Percentiles rank a stretch among this genome's conserved stretches.
phyloP scores from a whole-genome alignment of 305 asterid genomes.

The Fraxinus angustifolia region DNA sequence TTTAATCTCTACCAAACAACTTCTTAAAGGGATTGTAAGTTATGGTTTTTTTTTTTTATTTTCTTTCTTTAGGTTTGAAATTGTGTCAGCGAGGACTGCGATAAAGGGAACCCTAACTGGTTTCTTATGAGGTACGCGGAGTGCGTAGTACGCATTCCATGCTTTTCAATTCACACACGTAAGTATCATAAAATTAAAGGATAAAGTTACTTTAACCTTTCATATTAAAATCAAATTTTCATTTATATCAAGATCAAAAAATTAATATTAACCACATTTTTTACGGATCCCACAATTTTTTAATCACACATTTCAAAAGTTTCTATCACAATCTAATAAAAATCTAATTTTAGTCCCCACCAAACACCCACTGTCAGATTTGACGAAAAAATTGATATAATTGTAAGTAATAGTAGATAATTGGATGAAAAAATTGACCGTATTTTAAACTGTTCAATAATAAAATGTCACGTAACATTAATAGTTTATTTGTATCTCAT shows the following conservation, averaged over 20 bases:
- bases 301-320: too few species aligned
- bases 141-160: conserved; percentile 46
- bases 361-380: neutral
- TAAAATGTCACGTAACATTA: neutral
- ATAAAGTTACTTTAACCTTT: neutral
- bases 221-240: too few species aligned
- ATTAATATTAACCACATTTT: too few species aligned
- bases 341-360: too few species aligned
- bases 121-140: conserved; percentile 51
- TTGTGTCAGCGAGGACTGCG: neutral
- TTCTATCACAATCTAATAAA: too few species aligned
- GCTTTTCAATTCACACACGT: conserved; percentile 28
- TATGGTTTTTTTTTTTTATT: neutral
- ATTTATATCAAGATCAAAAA: too few species aligned
- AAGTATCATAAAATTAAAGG: conserved; percentile 21
- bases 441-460: too few species aligned
- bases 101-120: neutral
- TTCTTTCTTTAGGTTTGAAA: conserved; percentile 1
- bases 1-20: too few species aligned
- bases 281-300: too few species aligned
- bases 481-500: too few species aligned
- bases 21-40: conserved; percentile 13
- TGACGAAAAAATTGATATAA: neutral
- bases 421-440: too few species aligned
- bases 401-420: too few species aligned